Base-by-base conservation (phyloP, 2,329 filamentous ascomycete species). In the Lasiodiplodia theobromae region DNA sequence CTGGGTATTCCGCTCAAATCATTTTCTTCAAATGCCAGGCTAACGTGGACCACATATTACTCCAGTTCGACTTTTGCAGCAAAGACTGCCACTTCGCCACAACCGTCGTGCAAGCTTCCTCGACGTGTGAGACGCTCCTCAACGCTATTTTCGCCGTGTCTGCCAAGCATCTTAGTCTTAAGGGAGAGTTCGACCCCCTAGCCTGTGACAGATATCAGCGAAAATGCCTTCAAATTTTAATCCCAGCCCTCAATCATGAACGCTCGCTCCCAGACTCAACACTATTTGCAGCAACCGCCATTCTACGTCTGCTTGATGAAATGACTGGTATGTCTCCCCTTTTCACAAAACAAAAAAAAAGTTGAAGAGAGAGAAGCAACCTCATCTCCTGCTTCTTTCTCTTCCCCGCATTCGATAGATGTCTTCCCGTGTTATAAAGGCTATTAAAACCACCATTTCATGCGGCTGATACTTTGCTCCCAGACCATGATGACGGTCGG, bases 111-210 rank as follows among this genome's bases (percentile, higher is more conserved):
- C 77, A 78, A 37, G 71, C 74, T 58, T 76, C 77, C 11, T 77
- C 77, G 69, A 76, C 77, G 25, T 78, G 78, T 62, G 77, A 76
- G 60, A 79, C 78, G 4, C 60, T 82, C 21, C 80, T 82, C 74
- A 81, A 82, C 49, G 80, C 81, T 21, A 79, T 82, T 31, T 71
- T 82, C 65, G 80, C 81, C n/a, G 70, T 82, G 31, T 82, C 80
- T 38, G 81, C 81, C 23, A 79, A 80, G 34, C 80, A 82, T 67
- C 73, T 82, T 11, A 82, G 80, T 68, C 76, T 78, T 5, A 81
- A 77, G 6, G 74, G 75, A 1, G 70, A 74, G 8, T 81, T 81
- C 62, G 79, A 81, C 28, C 47, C 25, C 0, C 60, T 64, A 56
- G 77, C 81, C 11, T 79, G 80, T 11, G 80, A 82, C 70, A 77